Conservation (phyloP, 148 eudicot genomes). For the Cornus kousa region DNA sequence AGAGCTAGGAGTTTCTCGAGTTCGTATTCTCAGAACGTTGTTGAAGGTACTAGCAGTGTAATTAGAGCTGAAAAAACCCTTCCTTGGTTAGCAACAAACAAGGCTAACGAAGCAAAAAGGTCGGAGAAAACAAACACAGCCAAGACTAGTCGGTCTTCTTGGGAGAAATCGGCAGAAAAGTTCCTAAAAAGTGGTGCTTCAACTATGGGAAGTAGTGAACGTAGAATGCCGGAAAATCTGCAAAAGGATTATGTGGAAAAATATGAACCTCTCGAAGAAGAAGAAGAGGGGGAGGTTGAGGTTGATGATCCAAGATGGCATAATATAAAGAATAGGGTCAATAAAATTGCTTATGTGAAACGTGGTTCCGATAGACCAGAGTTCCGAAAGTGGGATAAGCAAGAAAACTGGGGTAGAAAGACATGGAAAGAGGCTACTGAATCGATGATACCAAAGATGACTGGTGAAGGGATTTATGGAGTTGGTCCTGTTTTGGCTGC, state of each 20-base stretch:
- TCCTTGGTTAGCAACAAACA: slow-evolving; percentile 70
- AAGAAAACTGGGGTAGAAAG: slow-evolving; percentile 79
- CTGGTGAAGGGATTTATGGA: slow-evolving; percentile 88
- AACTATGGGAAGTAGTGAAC: slow-evolving; percentile 23
- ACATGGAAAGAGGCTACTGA: slow-evolving; percentile 80
- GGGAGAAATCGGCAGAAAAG: slow-evolving; percentile 87
- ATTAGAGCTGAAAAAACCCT: slow-evolving; percentile 31
- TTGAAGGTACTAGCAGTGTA: slow-evolving; percentile 24
- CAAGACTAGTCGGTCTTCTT: slow-evolving; percentile 51
- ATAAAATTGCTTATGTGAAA: slow-evolving; percentile 37
- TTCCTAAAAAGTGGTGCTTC: slow-evolving; percentile 39
- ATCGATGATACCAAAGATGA: slow-evolving; percentile 75
- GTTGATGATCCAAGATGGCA: slow-evolving; percentile 75
- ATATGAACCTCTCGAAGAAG: slow-evolving; percentile 33
- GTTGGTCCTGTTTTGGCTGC: slow-evolving; percentile 98
- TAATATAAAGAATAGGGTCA: slow-evolving; percentile 54
- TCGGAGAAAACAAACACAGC: slow-evolving; percentile 19
- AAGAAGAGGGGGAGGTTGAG: slow-evolving; percentile 46
- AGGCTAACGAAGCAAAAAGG: slow-evolving; percentile 28
- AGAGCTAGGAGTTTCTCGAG: slow-evolving; percentile 42
- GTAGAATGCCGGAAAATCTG: slow-evolving; percentile 28
- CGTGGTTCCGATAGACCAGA: slow-evolving; percentile 47
- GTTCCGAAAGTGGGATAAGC: slow-evolving; percentile 49
- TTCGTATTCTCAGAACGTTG: slow-evolving; percentile 21
- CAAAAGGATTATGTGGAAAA: slow-evolving; percentile 19